phyloP scores from a whole-genome alignment of 345 rosid species.

The Erodium maritimum region DNA sequence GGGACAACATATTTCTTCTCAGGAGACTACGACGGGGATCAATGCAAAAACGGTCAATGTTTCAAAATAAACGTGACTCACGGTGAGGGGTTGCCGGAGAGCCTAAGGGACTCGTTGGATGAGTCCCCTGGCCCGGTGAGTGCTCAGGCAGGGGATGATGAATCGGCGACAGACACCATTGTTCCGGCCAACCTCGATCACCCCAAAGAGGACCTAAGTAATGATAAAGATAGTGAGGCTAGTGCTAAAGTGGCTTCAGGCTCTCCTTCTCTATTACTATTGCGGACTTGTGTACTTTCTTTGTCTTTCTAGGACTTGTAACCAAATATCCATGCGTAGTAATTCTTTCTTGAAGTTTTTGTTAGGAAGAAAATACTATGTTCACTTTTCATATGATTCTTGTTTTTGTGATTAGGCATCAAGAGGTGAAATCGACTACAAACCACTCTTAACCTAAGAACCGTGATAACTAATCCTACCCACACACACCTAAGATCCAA shows the following conservation, averaged over 20 bases:
- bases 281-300: too few relatives aligned
- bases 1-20: conserved; percentile 74
- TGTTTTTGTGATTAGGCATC: too few relatives aligned
- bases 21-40: conserved; percentile 76
- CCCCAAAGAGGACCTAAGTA: conserved; percentile 33
- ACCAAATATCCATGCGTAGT: too few relatives aligned
- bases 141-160: conserved; percentile 40
- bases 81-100: conserved; percentile 64
- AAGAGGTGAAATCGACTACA: too few relatives aligned
- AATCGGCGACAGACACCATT: conserved; percentile 58
- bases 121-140: conserved; percentile 47
- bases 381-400: too few relatives aligned
- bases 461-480: too few relatives aligned
- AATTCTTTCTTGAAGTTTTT: too few relatives aligned
- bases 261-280: conserved; percentile 1
- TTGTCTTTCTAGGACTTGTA: too few relatives aligned
- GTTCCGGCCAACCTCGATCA: conserved; percentile 57
- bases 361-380: too few relatives aligned
- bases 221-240: conserved; percentile 9
- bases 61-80: conserved; percentile 64
- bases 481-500: too few relatives aligned
- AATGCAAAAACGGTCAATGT: conserved; percentile 56
- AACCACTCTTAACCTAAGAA: too few relatives aligned
- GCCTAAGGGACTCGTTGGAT: conserved; percentile 29
- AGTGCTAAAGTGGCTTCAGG: conserved; percentile 10